Percentiles rank a stretch among this genome's conserved stretches.
These are phyloP conservation scores for Immersiporthe knoxdaviesiana DNA, from an alignment of 2,329 filamentous ascomycete genomes.

Conservation along the genomic window DNA sequence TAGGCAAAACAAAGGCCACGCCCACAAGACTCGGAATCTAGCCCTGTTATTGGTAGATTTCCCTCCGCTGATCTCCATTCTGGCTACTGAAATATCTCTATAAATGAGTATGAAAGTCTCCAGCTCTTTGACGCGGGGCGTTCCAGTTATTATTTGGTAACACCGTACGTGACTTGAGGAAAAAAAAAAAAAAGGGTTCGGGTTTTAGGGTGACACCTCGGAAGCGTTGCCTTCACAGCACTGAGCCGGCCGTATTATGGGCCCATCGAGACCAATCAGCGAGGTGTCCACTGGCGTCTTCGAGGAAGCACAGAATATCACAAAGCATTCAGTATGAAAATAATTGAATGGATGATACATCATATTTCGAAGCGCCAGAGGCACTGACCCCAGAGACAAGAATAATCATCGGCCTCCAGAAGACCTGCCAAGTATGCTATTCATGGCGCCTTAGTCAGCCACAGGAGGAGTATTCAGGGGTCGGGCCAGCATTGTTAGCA, in stretches of 20 bases:
- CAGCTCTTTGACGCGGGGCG: not conserved
- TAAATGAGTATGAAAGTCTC: not conserved
- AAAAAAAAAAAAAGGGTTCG: not conserved
- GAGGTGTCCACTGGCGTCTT: not conserved
- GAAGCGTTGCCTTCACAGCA: not conserved
- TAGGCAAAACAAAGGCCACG: not conserved
- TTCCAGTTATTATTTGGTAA: not conserved
- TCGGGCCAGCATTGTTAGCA: slow-evolving; percentile 19
- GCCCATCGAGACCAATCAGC: not conserved
- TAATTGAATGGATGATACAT: not conserved
- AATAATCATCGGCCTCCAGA: not conserved
- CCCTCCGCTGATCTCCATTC: not conserved
- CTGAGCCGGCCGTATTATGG: not conserved
- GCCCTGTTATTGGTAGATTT: not conserved
- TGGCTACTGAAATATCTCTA: not conserved
- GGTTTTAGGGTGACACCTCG: not conserved
- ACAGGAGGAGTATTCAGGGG: slow-evolving; percentile 20
- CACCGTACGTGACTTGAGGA: too few relatives aligned
- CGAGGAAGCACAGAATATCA: not conserved
- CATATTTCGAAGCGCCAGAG: not conserved
- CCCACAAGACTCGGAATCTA: not conserved
- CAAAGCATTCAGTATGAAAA: not conserved
- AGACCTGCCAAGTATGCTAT: slow-evolving; percentile 4
- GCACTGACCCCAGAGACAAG: not conserved
- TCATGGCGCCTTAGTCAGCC: slow-evolving; percentile 24